These are phyloP conservation scores for Leccinum boreale DNA, from an alignment of 768 basidiomycete genomes.

Conservation along the genomic window DNA sequence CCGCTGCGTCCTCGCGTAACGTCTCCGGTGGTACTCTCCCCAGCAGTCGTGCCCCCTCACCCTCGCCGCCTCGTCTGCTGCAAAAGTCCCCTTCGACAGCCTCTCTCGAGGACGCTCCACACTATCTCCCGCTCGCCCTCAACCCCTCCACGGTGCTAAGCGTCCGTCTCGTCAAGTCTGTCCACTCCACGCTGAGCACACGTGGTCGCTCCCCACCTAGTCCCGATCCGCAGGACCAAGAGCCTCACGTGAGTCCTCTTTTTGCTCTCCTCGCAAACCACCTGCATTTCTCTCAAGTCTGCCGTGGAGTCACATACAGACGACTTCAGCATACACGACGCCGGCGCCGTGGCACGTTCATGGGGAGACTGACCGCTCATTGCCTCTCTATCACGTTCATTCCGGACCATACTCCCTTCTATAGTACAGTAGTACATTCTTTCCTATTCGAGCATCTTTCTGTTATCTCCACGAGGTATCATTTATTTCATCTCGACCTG, in stretches of 20 bases:
- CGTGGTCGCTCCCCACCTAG: constrained; percentile 19
- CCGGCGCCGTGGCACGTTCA: constrained; percentile 34
- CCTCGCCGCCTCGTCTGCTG: constrained; percentile 17
- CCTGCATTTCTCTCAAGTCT: constrained; percentile 7
- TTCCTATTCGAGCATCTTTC: constrained; percentile 22
- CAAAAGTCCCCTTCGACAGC: constrained; percentile 22
- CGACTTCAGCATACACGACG: constrained; percentile 28
- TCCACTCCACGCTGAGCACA: constrained; percentile 3
- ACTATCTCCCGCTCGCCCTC: constrained; percentile 3
- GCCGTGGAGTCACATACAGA: constrained; percentile 17
- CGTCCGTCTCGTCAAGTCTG: constrained; percentile 24
- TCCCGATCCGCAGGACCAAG: constrained; percentile 4
- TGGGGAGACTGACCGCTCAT: constrained; percentile 30
- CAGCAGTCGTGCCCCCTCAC: constrained; percentile 20
- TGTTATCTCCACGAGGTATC: constrained; percentile 35
- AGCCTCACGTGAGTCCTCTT: constrained; percentile 15
- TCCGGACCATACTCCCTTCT: constrained; percentile 25
- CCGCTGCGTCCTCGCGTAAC: constrained; percentile 31
- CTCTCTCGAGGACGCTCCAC: constrained; percentile 22
- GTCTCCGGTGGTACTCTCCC: constrained; percentile 30
- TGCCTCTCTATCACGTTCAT: constrained; percentile 27
- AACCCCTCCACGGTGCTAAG: constrained; percentile 16
- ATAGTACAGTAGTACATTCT: constrained; percentile 10
- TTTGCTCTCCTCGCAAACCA: not conserved
- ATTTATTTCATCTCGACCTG: constrained; percentile 19